Percentiles rank a stretch among this genome's conserved stretches.
These are phyloP conservation scores for Penicillium thymicola DNA, from an alignment of 2,329 filamentous ascomycete species.

Conservation along the genomic window DNA sequence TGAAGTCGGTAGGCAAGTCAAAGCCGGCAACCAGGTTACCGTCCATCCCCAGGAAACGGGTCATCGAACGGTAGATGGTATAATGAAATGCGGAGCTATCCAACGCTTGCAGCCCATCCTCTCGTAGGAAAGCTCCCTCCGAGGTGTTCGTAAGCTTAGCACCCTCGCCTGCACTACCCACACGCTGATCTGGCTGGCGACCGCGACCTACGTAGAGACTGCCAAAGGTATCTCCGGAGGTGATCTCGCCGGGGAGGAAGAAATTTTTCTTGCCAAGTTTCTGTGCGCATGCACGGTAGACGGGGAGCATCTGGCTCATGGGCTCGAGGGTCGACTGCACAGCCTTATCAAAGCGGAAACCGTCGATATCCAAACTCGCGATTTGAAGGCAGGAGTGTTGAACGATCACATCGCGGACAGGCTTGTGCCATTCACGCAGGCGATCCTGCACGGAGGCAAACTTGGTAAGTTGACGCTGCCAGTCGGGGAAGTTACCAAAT, in stretches of 20 bases:
- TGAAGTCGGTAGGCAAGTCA: slow-evolving; percentile 55
- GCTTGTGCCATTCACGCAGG: slow-evolving; percentile 60
- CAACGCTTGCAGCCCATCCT: slow-evolving; percentile 51
- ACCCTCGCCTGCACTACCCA: slow-evolving; percentile 40
- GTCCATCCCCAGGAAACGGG: slow-evolving; percentile 59
- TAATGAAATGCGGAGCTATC: slow-evolving; percentile 63
- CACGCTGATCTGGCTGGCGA: slow-evolving; percentile 52
- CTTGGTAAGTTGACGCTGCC: slow-evolving; percentile 61
- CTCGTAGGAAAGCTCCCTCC: slow-evolving; percentile 51
- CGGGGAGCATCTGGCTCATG: slow-evolving; percentile 55
- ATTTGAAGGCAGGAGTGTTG: slow-evolving; percentile 63
- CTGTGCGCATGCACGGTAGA: slow-evolving; percentile 56
- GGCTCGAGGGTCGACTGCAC: slow-evolving; percentile 62
- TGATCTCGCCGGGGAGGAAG: slow-evolving; percentile 62
- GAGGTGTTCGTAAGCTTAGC: slow-evolving; percentile 48
- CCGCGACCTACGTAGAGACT: slow-evolving; percentile 61
- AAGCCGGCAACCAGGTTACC: slow-evolving; percentile 54
- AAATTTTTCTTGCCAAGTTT: slow-evolving; percentile 61
- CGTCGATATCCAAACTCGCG: slow-evolving; percentile 60
- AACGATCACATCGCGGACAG: slow-evolving; percentile 56
- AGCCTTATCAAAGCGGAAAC: slow-evolving; percentile 65
- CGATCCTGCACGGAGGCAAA: slow-evolving; percentile 67
- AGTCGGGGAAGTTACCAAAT: slow-evolving; percentile 62
- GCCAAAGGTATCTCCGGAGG: slow-evolving; percentile 59
- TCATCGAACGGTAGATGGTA: slow-evolving; percentile 58